These are phyloP conservation scores for Pochonia chlamydosporia DNA, from an alignment of 2,329 filamentous ascomycete genomes.

Conservation along the genomic window DNA sequence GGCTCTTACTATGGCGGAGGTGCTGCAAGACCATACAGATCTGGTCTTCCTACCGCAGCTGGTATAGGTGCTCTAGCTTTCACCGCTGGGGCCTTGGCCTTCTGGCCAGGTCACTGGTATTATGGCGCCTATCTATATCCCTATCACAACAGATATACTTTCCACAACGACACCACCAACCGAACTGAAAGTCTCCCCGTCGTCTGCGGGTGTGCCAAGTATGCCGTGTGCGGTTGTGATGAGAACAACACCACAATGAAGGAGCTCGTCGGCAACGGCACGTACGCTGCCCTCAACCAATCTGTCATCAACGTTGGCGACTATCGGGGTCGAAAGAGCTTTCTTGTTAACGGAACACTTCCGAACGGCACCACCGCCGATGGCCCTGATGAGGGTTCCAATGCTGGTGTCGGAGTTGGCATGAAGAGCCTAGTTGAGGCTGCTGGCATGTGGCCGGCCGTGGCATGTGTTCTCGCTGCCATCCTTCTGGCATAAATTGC, in stretches of 20 bases:
- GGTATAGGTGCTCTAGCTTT: conserved; percentile 50
- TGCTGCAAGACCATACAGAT: conserved; percentile 50
- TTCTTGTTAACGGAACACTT: conserved; percentile 72
- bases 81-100: conserved; percentile 40
- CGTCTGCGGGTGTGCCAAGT: conserved; percentile 46
- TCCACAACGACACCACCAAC: conserved; percentile 44
- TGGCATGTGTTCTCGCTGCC: conserved; percentile 36
- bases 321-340: conserved; percentile 37
- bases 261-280: conserved; percentile 60
- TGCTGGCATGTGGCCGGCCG: conserved; percentile 45
- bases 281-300: conserved; percentile 53
- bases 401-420: conserved; percentile 27
- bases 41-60: conserved; percentile 47
- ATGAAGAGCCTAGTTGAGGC: conserved; percentile 28
- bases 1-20: conserved; percentile 65
- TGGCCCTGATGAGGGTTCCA: conserved; percentile 19
- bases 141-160: conserved; percentile 35
- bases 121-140: conserved; percentile 58
- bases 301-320: conserved; percentile 53
- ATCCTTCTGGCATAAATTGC: conserved; percentile 35
- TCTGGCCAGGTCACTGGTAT: conserved; percentile 62
- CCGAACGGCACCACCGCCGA: conserved; percentile 57
- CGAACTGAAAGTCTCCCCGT: conserved; percentile 28
- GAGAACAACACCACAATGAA: conserved; percentile 53
- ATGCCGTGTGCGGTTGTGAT: conserved; percentile 58